phyloP scores from a whole-genome alignment of 176 grass and related monocot genomes.

The Chloris gayana region DNA sequence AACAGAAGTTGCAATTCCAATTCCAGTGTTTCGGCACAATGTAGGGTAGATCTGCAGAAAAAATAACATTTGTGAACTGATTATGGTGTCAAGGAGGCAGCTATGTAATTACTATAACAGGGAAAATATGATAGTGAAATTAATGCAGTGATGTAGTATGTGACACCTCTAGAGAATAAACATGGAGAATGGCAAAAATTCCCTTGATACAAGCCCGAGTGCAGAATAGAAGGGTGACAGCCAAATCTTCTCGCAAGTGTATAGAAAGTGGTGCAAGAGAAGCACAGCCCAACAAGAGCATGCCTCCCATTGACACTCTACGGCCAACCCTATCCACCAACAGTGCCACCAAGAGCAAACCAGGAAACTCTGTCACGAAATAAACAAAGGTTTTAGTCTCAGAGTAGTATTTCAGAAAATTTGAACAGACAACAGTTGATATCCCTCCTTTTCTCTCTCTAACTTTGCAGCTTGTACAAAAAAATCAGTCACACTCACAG shows the following conservation, averaged over 20 bases:
- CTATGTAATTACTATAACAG: not conserved
- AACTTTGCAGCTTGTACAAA: too few relatives aligned
- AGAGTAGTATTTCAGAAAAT: too few relatives aligned
- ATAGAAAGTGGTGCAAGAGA: slow-evolving; percentile 54
- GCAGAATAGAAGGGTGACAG: slow-evolving; percentile 68
- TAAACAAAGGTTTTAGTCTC: too few relatives aligned
- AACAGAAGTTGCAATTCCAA: slow-evolving; percentile 32
- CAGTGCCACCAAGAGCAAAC: slow-evolving; percentile 57
- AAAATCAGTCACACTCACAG: too few relatives aligned
- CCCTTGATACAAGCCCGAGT: slow-evolving; percentile 54
- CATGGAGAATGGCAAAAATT: slow-evolving; percentile 48
- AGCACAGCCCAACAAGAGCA: slow-evolving; percentile 56
- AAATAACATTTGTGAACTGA: too few relatives aligned
- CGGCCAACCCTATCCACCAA: slow-evolving; percentile 71
- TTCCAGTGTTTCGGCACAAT: slow-evolving; percentile 52
- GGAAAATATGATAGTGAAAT: too few relatives aligned
- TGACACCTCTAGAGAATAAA: slow-evolving; percentile 64
- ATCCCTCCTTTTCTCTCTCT: too few relatives aligned
- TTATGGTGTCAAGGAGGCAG: not conserved
- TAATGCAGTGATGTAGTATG: too few relatives aligned
- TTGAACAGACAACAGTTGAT: too few relatives aligned
- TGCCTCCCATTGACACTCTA: slow-evolving; percentile 51
- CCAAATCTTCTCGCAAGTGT: slow-evolving; percentile 50
- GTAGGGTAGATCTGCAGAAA: slow-evolving; percentile 63
- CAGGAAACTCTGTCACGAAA: slow-evolving; percentile 60